Base-by-base conservation (phyloP, 2,329 filamentous ascomycete genomes). In the Biscogniauxia sp. region DNA sequence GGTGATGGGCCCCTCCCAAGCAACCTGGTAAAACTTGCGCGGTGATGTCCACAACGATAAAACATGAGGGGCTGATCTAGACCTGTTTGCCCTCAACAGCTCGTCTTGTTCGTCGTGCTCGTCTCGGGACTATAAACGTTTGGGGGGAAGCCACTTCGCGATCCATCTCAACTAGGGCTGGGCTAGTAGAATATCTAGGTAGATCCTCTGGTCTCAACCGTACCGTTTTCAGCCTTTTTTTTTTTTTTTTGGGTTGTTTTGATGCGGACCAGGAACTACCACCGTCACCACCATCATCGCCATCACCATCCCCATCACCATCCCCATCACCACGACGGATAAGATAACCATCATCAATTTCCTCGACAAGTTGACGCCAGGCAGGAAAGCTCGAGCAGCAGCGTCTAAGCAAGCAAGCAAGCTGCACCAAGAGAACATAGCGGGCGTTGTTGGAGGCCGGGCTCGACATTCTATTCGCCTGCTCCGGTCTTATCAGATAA, bases 401-500 rank as follows among this genome's bases (percentile, higher is more conserved):
- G 28, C 28, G 57, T 55, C 55, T 59, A 54, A 54, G 53, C 37
- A 23, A 23, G 23, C 23, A 23, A 23, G 23, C 23, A 53, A 19
- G 37, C 37, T 45, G 37, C 64, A 59, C 63, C 65, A 64, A 60
- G 62, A 61, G 60, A 63, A 61, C 59, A 56, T 65, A 61, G 67
- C 65, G 66, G 28, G 66, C 63, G 61, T 57, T 37, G 32, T 63
- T 58, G 64, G 64, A 63, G 65, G 58, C 60, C 54, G 53, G 63
- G 51, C 54, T 64, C 54, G 64, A 51, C 60, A 66, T 72, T 59
- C 62, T 64, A 72, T 70, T 71, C 70, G 70, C 60, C 66, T 67
- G 64, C 61, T 28, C 20, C 58, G 53, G 51, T 64, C 69, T 72
- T 71, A 71, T 72, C 69, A 68, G 66, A 67, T 67, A 69, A 67